Evolutionary conservation across 164 flowering plant genomes (phyloP), one percentile per base, ranked within the genome.

Genomic region (Dillenia suffruticosa): DNA sequence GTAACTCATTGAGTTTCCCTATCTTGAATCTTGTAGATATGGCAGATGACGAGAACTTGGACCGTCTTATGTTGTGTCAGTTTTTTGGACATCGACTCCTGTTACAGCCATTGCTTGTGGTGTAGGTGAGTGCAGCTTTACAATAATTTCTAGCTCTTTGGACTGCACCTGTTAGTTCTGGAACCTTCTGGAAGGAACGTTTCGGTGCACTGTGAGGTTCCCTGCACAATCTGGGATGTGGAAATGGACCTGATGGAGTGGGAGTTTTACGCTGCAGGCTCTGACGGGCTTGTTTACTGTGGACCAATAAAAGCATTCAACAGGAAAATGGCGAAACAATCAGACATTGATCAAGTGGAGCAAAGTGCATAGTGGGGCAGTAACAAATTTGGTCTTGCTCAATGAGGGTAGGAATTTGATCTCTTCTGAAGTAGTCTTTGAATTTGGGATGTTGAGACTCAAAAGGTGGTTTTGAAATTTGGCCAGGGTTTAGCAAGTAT

Each of bases 111-210:
- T 82, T n/a, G 19, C 57, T 3, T 53, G 47, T 2, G 70, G 74
- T 10, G 44, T 52, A 12, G 72, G 71, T 0, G 54, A 66, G 9
- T 63, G 68, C 66, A 61, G 55, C 15, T 61, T 77, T 0, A 68
- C 66, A 2, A 52, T 72, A 9, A 48, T 78, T 9, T 76, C 89
- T 0, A 71, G 69, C 70, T 82, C 86, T 0, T 43, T 68, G 66
- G 89, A 82, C 58, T 64, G 73, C 63, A 80, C 82, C 1, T 73
- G 76, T 58, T 78, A 76, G 66, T 57, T 78, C n/a, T 84, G 82
- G 86, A 70, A 73, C 67, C 64, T 81, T 1, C 49, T 58, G 11
- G 43, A 64, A 2, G 78, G 82, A 15, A 56, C 71, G 9, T 68
- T 26, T 14, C 44, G 72, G 56, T 63, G 69, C 0, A 70, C 71